phyloP scores from a whole-genome alignment of 257 asterid species.

The Ilex asprella region DNA sequence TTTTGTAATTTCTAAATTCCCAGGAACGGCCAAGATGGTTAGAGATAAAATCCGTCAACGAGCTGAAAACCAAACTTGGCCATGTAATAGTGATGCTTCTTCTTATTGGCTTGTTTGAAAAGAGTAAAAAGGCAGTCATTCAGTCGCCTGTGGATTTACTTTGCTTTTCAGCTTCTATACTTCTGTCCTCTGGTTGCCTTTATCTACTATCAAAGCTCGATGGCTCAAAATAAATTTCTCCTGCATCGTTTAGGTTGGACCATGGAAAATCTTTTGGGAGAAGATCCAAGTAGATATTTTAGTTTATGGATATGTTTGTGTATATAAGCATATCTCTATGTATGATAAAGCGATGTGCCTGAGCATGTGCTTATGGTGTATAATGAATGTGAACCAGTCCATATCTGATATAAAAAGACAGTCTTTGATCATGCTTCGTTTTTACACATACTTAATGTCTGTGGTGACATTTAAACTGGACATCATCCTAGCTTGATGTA shows the following conservation, averaged over 20 bases:
- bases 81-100: constrained; percentile 94
- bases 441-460: no score
- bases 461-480: no score
- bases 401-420: no score
- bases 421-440: no score
- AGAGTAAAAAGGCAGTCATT: constrained; percentile 78
- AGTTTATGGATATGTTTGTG: background rate
- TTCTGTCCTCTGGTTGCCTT: constrained; percentile 72
- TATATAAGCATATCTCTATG: no score
- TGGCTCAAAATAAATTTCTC: constrained; percentile 3
- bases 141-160: constrained; percentile 74
- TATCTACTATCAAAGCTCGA: constrained; percentile 70
- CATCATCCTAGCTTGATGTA: no score
- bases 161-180: constrained; percentile 77
- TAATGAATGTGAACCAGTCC: background rate
- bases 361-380: background rate
- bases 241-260: background rate
- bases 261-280: background rate
- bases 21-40: constrained; percentile 92
- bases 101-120: constrained; percentile 80
- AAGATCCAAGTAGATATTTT: no score
- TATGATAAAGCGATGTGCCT: background rate
- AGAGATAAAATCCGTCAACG: constrained; percentile 72
- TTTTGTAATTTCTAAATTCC: background rate
- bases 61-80: constrained; percentile 80